Base-by-base conservation (phyloP, 129 eudicot genomes). In the Saussurea involucrata region DNA sequence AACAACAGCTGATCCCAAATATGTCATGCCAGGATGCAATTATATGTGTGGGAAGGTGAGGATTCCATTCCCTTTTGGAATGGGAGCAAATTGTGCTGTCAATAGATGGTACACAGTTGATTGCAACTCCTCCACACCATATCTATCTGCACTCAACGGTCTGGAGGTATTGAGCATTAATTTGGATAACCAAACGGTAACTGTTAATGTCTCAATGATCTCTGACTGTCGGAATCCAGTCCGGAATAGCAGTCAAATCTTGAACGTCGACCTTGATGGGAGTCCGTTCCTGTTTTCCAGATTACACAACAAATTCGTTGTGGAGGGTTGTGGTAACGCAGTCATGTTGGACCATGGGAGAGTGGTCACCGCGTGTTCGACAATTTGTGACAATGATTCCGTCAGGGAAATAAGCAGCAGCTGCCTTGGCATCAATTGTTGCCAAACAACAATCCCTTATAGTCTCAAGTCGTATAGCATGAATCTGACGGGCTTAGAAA, bases 11-110 rank as follows among this genome's bases (percentile, higher is more conserved):
- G 27, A n/a, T 12, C 68, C 55, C 0, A 9, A 18, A 0, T 73
- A 73, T 31, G 37, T 69, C 27, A 58, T 8, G 29, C 37, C 9
- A 22, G 78, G 77, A 12, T 73, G 68, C 68, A 33, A n/a, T 17
- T 27, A 73, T 44, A 73, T 0, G 67, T 74, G 81, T 11, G 74
- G 73, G 34, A 7, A 15, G 0, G 64, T 76, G 7, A 10, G 6
- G 20, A 66, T 76, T 76, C 73, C 80, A 27, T 76, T 42, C 80
- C 81, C 74, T 28, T 67, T 77, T 5, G 81, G 75, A 31, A 27
- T 77, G 4, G 66, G 68, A 24, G 5, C 27, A 5, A 28, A 66
- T 0, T 77, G 81, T 53, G 46, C 72, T 31, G 36, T 68, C 10
- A 68, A 67, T 20, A 49, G 33, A 42, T 77, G 66, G 65, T 77